Evolutionary conservation across 768 basidiomycete species (phyloP), one percentile per base, ranked within the genome.

Genomic region (Lactarius hengduanensis): DNA sequence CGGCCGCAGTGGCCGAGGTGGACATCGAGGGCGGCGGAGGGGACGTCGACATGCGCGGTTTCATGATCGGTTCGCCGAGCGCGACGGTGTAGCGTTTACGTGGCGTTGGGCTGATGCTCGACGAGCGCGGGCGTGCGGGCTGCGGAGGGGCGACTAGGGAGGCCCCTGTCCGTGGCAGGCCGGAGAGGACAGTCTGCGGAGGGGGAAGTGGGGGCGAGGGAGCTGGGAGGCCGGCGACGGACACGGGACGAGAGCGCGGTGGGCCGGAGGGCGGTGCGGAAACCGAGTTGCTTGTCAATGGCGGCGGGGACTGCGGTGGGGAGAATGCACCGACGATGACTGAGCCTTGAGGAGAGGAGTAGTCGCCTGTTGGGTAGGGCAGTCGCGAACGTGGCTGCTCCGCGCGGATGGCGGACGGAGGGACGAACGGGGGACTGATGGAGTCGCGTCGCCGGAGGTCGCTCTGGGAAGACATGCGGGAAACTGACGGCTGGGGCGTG

Each of bases 51-150:
- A 71, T 50, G 41, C 68, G 56, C 2, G 73, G 63, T 43, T 69
- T 68, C 68, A 85, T 82, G 66, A 91, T 86, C 0, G 90, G 88
- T 2, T 84, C 88, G 11, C 91, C 91, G 0, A 94, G 81, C 0
- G 92, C 92, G 38, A 94, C 92, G 0, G 92, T 94, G 73, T 94
- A 94, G 45, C 92, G 82, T 72, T 94, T 94, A 66, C 92, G 78
- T 1, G 80, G 76, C 0, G 84, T 77, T 2, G 92, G 91, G 3
- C 90, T 91, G 1, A 87, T 81, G 71, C 86, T 89, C 5, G 80
- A 78, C 18, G 81, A 82, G 22, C 86, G 78, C 54, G 78, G 82
- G 1, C 82, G 84, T 1, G 81, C 73, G 0, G 84, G 84, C 4
- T 84, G 78, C 11, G 71, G 62, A 2, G 69, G 64, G 0, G 70